A percentile compares a stretch with the other conserved stretches of the same genome.
Evolutionary conservation across 257 asterid genomes (phyloP).

Genomic region (Vinca minor): DNA sequence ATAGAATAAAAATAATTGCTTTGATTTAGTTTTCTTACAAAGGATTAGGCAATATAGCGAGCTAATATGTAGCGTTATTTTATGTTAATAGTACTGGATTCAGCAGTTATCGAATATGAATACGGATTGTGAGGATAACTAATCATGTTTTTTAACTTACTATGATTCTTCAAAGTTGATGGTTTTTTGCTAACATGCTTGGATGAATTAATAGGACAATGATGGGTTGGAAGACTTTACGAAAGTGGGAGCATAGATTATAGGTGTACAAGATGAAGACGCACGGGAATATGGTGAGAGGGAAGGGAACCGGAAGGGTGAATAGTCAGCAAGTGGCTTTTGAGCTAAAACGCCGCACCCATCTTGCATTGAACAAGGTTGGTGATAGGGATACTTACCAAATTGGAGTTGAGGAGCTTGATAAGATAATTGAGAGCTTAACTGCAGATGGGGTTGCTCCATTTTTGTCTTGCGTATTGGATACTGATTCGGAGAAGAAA

Average conservation of each 20-base stretch:
- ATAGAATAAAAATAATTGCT: too few relatives aligned
- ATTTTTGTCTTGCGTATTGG: slow-evolving; percentile 74
- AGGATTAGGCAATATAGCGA: too few relatives aligned
- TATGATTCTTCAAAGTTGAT: neutral
- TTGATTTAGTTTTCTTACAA: too few relatives aligned
- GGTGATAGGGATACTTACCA: slow-evolving; percentile 88
- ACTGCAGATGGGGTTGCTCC: slow-evolving; percentile 62
- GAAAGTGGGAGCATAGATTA: slow-evolving; percentile 19
- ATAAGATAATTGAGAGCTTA: slow-evolving; percentile 55
- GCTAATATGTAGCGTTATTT: too few relatives aligned
- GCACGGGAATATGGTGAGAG: slow-evolving; percentile 44
- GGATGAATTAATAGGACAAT: neutral
- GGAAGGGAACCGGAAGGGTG: slow-evolving; percentile 48
- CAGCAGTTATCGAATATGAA: neutral
- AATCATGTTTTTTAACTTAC: neutral
- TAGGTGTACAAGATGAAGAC: slow-evolving; percentile 36
- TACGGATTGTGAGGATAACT: neutral
- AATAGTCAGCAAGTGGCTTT: slow-evolving; percentile 60
- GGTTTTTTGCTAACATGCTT: neutral
- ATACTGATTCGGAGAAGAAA: slow-evolving; percentile 70
- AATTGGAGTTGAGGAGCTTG: slow-evolving; percentile 80
- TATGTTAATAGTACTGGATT: too few relatives aligned
- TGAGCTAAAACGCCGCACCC: slow-evolving; percentile 75
- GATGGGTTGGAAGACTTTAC: slow-evolving; percentile 9
- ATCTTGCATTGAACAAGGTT: slow-evolving; percentile 70